Evolutionary conservation across 2,329 filamentous ascomycete species (phyloP), one percentile per base, ranked within the genome.

Genomic region (Aspergillus calidoustus): DNA sequence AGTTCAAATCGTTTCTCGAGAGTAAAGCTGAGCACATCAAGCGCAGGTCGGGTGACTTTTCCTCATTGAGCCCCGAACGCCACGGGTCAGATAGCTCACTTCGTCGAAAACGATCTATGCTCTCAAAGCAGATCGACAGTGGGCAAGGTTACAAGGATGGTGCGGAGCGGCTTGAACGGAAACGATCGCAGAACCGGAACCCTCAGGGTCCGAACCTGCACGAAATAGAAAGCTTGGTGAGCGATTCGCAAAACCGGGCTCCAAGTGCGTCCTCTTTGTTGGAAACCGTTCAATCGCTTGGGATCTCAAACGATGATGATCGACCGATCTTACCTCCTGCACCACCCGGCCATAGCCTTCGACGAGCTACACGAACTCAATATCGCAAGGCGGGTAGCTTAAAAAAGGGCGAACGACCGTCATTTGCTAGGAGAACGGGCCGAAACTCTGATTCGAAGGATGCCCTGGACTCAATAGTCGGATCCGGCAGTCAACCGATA

Each of bases 1-100:
- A 97, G 69, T 99, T 98, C 83, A 97, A 96, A 77, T 94, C 90
- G 1, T 99, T 98, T 69, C 85, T 99, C 2, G 94, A 99, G 72
- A 96, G 93, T 65, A 89, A 93, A 72, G 92, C 97, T 13, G 91
- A 97, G 69, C 90, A 91, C 41, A 96, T 98, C 69, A 89, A 92
- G 75, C 85, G 93, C 67, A 87, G 91, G 69, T 96, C 93, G 1
- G 89, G 90, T 25, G 92, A 89, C 68, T 89, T 84, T 65, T 83
- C 83, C 43, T 79, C 93, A 69, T 67, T 56, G 61, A 66, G 83
- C 68, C 64, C 86, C 71, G 81, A 87, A 64, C 76, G 84, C 77
- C 77, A 86, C 78, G 74, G 80, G 13, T 87, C 78, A 5, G 74
- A 71, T 13, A 86, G 86, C 17, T 85, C 90, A 44, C 75, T 98